Percentiles rank a stretch among this genome's conserved stretches.
Evolutionary conservation across 1,284 basidiomycete genomes (phyloP).

Genomic region (Apiotrichum brassicae): DNA sequence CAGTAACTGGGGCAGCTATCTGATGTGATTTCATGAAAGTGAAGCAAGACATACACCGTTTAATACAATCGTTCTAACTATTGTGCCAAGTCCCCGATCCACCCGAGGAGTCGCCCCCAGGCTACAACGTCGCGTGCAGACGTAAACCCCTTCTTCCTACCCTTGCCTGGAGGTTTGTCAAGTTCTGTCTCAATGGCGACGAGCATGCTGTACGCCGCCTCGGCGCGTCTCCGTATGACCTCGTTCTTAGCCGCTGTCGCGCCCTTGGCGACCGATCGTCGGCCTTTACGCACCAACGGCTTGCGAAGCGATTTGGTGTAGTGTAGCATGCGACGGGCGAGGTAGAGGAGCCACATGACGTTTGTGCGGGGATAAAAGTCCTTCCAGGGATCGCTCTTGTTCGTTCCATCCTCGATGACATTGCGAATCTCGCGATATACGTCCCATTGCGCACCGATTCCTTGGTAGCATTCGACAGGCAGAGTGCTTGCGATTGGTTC

Average conservation of each 20-base stretch:
- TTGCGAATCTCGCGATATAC: constrained; percentile 83
- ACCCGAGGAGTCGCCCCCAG: not conserved
- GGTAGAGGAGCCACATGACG: constrained; percentile 41
- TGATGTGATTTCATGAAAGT: too few species aligned
- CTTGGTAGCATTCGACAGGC: constrained; percentile 74
- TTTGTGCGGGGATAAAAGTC: constrained; percentile 9
- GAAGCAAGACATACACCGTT: not conserved
- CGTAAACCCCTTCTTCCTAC: not conserved
- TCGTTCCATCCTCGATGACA: constrained; percentile 36
- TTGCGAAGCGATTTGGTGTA: constrained; percentile 24
- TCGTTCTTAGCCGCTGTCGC: not conserved
- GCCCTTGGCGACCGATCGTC: not conserved
- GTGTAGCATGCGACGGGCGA: constrained; percentile 29
- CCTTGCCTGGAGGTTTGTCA: not conserved
- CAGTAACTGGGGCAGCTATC: too few species aligned
- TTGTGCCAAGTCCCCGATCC: not conserved
- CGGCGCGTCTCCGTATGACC: constrained; percentile 1
- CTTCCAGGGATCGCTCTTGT: constrained; percentile 1
- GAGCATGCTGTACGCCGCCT: constrained; percentile 13
- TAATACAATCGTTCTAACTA: too few species aligned
- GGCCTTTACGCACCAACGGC: constrained; percentile 17
- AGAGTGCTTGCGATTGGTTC: constrained; percentile 43
- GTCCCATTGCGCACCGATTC: constrained; percentile 86
- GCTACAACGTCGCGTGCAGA: not conserved
- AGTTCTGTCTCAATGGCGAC: constrained; percentile 3